phyloP scores from a whole-genome alignment of 2,329 filamentous ascomycete species.

The Fusarium sambucinum region DNA sequence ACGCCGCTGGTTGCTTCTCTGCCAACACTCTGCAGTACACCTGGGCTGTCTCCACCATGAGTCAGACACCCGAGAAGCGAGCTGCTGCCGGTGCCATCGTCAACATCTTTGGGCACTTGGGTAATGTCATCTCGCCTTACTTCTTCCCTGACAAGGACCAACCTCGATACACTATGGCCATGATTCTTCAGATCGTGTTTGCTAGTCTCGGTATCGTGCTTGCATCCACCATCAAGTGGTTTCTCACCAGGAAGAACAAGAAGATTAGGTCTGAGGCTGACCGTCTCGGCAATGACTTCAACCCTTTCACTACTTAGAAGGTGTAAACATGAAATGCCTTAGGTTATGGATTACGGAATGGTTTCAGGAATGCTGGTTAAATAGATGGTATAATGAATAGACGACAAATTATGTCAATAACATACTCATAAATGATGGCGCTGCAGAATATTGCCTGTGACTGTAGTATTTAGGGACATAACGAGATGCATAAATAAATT shows the following conservation, averaged over 20 bases:
- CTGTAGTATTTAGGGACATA: no score
- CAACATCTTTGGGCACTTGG: conserved; percentile 54
- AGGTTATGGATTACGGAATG: not conserved
- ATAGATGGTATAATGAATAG: not conserved
- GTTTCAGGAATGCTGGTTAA: not conserved
- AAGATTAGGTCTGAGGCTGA: conserved; percentile 35
- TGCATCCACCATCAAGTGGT: conserved; percentile 28
- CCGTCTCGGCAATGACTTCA: conserved; percentile 21
- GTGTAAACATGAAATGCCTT: not conserved
- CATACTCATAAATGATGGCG: not conserved
- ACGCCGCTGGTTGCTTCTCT: conserved; percentile 39
- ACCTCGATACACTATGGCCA: conserved; percentile 49
- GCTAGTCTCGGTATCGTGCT: conserved; percentile 24
- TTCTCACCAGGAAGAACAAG: conserved; percentile 36
- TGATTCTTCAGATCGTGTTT: conserved; percentile 43
- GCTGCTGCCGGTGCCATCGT: conserved; percentile 53
- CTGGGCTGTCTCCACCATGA: conserved; percentile 52
- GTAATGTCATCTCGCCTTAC: conserved; percentile 57
- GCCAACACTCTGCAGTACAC: conserved; percentile 53
- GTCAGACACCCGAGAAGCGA: conserved; percentile 55
- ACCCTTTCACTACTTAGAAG: conserved; percentile 31
- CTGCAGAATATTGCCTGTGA: not conserved
- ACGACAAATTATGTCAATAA: not conserved
- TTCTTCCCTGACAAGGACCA: conserved; percentile 51
- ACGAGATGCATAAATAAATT: not conserved